Evolutionary conservation across 768 basidiomycete species (phyloP).

Genomic region (Auricularia sp.): DNA sequence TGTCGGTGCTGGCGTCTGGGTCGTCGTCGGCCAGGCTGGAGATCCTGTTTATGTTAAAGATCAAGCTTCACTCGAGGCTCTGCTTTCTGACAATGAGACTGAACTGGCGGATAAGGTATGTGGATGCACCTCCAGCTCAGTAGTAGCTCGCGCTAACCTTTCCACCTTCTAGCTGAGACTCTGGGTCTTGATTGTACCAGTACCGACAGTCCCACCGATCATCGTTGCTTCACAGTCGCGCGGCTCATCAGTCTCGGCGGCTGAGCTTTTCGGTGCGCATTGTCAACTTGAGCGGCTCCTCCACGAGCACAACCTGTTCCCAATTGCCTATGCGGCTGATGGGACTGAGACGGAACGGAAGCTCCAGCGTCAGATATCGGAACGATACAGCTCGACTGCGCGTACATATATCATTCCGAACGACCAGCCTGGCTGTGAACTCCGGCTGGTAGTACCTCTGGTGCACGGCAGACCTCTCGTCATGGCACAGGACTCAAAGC

Average conservation of each 20-base stretch:
- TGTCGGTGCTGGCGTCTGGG: constrained; percentile 9
- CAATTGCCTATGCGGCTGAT: constrained; percentile 27
- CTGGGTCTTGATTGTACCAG: constrained; percentile 23
- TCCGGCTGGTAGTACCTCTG: constrained; percentile 7
- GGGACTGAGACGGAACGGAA: constrained; percentile 25
- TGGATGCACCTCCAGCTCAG: background rate
- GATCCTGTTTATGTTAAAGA: constrained; percentile 10
- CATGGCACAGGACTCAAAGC: constrained; percentile 29
- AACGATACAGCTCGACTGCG: background rate
- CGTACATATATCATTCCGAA: background rate
- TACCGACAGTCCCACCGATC: constrained; percentile 25
- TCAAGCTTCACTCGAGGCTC: constrained; percentile 9
- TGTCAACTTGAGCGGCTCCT: background rate
- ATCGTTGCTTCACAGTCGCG: constrained; percentile 21
- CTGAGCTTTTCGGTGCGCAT: background rate
- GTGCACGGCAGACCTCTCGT: constrained; percentile 16
- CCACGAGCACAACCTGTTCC: constrained; percentile 10
- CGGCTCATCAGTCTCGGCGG: background rate
- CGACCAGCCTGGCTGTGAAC: constrained; percentile 4
- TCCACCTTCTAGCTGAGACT: constrained; percentile 21
- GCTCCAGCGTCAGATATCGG: constrained; percentile 15
- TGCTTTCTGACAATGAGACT: constrained; percentile 9
- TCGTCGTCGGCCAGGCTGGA: constrained; percentile 11
- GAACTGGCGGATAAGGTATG: constrained; percentile 14
- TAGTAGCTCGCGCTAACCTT: background rate